Evolutionary conservation across 306 rosid species (phyloP).

Genomic region (Begonia peltatifolia): DNA sequence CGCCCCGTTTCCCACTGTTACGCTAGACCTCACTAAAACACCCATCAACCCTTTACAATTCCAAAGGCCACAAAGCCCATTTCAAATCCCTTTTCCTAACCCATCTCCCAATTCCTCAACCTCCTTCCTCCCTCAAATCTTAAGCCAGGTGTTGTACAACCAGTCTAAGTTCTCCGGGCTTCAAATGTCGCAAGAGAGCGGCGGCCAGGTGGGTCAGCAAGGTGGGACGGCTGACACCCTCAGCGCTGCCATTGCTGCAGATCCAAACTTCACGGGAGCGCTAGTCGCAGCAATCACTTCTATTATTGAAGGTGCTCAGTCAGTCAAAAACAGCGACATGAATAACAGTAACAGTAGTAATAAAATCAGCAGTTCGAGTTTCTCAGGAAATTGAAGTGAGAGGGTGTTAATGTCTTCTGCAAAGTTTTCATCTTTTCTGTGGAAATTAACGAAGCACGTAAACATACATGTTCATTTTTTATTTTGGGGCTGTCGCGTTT

Average conservation of each 20-base stretch:
- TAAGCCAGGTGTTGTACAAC: conserved; percentile 38
- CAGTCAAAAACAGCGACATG: conserved; percentile 11
- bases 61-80: conserved; percentile 25
- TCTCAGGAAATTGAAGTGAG: conserved; percentile 15
- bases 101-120: conserved; percentile 18
- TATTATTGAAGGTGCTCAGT: conserved; percentile 31
- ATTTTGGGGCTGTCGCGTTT: too few relatives aligned
- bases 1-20: conserved; percentile 80
- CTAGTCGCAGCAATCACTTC: conserved; percentile 56
- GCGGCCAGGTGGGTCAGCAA: conserved; percentile 11
- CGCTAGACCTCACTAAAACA: conserved; percentile 63
- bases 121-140: conserved; percentile 40
- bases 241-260: conserved; percentile 48
- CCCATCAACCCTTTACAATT: conserved; percentile 34
- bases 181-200: conserved; percentile 35
- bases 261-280: conserved; percentile 57
- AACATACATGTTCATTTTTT: too few relatives aligned
- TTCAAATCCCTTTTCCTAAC: conserved; percentile 30
- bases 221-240: conserved; percentile 27
- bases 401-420: not conserved
- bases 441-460: too few relatives aligned
- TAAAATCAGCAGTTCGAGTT: conserved; percentile 20
- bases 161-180: conserved; percentile 59
- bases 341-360: conserved; percentile 23
- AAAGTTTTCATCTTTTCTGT: too few relatives aligned